Base-by-base conservation (phyloP, 768 basidiomycete species). In the Pulveroboletus sp. region DNA sequence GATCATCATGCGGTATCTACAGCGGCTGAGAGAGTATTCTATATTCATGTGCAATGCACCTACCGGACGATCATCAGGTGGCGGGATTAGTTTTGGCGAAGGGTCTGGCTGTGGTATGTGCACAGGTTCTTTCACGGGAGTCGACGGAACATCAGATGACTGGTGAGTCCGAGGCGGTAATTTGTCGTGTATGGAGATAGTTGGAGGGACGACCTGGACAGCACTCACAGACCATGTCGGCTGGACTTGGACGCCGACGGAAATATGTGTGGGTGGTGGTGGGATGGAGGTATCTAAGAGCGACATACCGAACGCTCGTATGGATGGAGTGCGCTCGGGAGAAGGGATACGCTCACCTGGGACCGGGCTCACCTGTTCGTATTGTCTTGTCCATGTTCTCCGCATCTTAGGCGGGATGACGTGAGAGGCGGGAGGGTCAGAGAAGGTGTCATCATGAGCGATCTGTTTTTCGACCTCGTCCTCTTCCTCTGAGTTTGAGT, bases 351-450 rank as follows among this genome's bases (percentile, higher is more conserved):
- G 62, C 78, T 74, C 63, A 79, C 77, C 63, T 56, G 62, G 47
- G 8, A 48, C 56, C 36, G 60, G 57, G 65, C 67, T 72, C 61
- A 71, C 66, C 62, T 76, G 75, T 53, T 80, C 76, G 43, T 62
- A 51, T 60, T 72, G 75, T 60, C 69, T 81, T 38, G 69, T 72
- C 81, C 82, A 83, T 26, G 76, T 75, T 59, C 79, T 75, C 43
- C 82, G 73, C 79, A 84, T 78, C 69, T 82, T 84, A 21, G 83
- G 83, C 39, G 82, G 82, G 27, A 83, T 71, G 49, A 68, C 67
- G 49, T 73, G 69, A 38, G 68, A 64, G 24, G 57, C 41, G n/a
- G 69, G 59, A 11, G 50, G 57, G 46, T 68, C 68, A 41, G 57
- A 61, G n/a, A 66, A 60, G 35, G 71, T 70, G 46, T 79, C 74